Evolutionary conservation across 2,329 filamentous ascomycete species (phyloP).

Genomic region (Stagonosporopsis rhizophila): DNA sequence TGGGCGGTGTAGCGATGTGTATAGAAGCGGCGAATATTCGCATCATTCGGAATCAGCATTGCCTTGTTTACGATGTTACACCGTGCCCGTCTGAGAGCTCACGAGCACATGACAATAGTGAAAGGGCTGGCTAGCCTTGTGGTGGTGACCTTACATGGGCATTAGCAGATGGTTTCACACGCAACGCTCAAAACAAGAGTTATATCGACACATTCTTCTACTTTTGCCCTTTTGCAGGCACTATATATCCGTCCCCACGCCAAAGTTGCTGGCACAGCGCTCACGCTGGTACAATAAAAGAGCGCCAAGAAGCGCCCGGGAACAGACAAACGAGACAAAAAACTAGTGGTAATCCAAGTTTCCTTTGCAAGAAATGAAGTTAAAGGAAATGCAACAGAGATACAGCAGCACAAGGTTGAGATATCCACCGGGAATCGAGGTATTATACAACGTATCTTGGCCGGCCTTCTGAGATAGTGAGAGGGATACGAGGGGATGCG

Average conservation of each 20-base stretch:
- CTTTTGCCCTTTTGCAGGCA: constrained; percentile 1
- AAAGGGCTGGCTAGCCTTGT: too few relatives aligned
- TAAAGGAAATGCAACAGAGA: constrained; percentile 3
- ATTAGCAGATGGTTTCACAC: neutral
- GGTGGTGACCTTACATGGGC: too few relatives aligned
- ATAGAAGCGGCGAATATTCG: neutral
- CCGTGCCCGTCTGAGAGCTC: too few relatives aligned
- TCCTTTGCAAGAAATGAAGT: constrained; percentile 7
- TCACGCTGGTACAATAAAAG: constrained; percentile 8
- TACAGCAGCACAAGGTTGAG: neutral
- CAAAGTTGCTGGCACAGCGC: neutral
- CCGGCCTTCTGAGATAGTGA: constrained; percentile 21
- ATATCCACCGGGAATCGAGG: constrained; percentile 24
- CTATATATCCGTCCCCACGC: neutral
- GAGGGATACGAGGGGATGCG: constrained; percentile 19
- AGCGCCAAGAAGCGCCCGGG: neutral
- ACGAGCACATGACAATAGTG: too few relatives aligned
- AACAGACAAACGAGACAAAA: constrained; percentile 12
- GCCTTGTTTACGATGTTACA: too few relatives aligned
- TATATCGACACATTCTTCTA: constrained; percentile 10
- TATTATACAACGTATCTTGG: constrained; percentile 25
- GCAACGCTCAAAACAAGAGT: neutral
- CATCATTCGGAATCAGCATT: neutral
- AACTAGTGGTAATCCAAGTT: constrained; percentile 3
- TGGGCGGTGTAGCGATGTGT: neutral